phyloP scores from a whole-genome alignment of 192 early-diverging fungal species.

The Helicostylum pulchrum region DNA sequence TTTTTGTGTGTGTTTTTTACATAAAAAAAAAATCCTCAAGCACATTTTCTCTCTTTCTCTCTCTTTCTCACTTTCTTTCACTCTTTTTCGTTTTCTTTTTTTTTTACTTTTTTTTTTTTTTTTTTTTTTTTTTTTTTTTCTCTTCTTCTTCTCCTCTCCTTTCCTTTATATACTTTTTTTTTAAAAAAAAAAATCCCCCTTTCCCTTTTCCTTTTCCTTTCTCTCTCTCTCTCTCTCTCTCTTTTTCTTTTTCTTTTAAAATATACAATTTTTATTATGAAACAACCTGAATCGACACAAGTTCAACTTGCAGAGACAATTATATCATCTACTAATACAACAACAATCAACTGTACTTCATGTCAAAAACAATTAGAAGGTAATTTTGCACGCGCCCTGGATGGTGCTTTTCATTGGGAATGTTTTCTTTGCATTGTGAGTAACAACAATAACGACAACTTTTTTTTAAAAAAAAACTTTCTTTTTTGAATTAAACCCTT shows the following conservation, averaged over 20 bases:
- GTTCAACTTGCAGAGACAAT: neutral
- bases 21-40: too few species aligned
- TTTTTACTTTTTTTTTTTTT: neutral
- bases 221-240: neutral
- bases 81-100: neutral
- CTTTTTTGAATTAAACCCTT: neutral
- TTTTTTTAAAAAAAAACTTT: neutral
- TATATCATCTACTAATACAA: conserved; percentile 1
- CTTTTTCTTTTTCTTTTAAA: neutral
- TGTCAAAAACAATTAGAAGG: conserved; percentile 64
- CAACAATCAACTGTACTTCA: conserved; percentile 3
- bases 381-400: conserved; percentile 86
- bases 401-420: conserved; percentile 83
- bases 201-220: neutral
- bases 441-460: neutral
- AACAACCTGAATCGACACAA: neutral
- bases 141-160: neutral
- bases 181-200: neutral
- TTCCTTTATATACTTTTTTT: neutral
- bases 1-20: neutral
- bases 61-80: neutral
- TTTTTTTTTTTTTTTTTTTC: neutral
- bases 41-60: neutral
- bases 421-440: conserved; percentile 94
- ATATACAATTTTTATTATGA: neutral